Evolutionary conservation across 306 rosid species (phyloP).

Genomic region (Fagus sylvatica): DNA sequence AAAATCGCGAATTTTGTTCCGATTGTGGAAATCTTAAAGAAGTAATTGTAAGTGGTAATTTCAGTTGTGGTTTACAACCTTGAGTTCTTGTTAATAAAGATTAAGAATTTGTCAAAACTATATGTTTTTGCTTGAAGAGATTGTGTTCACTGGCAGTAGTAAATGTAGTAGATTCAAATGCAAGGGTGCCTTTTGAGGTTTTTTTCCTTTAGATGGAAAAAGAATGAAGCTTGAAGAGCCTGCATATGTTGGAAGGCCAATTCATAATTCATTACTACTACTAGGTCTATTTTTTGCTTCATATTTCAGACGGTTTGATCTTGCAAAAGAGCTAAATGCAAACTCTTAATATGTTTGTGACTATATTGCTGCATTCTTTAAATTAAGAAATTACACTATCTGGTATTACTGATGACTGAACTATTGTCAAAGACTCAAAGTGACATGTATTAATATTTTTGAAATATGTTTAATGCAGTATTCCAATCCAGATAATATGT

Average conservation of each 20-base stretch:
- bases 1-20: no score
- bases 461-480: slow-evolving; percentile 54
- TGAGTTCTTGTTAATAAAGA: no score
- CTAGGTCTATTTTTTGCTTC: background rate
- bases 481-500: slow-evolving; percentile 90
- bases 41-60: no score
- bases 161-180: background rate
- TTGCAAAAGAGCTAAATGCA: background rate
- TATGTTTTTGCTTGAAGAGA: background rate
- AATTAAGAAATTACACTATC: background rate
- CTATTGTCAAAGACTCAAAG: background rate
- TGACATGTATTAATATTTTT: slow-evolving; percentile 5
- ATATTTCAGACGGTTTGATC: background rate
- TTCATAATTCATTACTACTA: no score
- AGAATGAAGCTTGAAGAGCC: background rate
- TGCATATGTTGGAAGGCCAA: background rate
- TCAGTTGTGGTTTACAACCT: no score
- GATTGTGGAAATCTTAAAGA: no score
- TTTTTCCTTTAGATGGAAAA: background rate
- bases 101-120: no score
- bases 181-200: background rate
- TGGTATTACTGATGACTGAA: background rate
- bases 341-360: background rate
- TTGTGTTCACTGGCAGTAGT: background rate
- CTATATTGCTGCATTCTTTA: background rate